Conservation (phyloP, 1,284 basidiomycete genomes). For the Cutaneotrichosporon spelunceum region DNA sequence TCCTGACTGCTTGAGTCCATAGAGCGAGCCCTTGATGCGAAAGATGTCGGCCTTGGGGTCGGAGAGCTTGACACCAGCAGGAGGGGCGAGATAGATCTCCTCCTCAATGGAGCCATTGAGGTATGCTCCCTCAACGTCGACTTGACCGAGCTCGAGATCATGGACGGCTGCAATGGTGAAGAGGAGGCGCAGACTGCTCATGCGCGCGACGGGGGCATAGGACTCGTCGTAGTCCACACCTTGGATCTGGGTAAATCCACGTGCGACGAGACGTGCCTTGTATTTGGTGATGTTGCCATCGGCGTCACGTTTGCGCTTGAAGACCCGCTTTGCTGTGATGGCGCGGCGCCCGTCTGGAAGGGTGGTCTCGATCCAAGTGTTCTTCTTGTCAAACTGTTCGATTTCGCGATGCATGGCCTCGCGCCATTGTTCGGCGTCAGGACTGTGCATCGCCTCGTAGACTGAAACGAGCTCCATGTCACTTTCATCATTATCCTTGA, state of each 20-base stretch:
- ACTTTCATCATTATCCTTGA: too few species aligned
- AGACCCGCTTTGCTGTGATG: constrained; percentile 23
- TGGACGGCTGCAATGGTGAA: constrained; percentile 52
- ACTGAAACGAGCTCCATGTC: not conserved
- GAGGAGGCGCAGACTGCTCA: constrained; percentile 50
- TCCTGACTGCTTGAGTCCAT: constrained; percentile 53
- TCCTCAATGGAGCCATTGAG: constrained; percentile 54
- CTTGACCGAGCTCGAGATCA: constrained; percentile 51
- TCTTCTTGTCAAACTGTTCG: constrained; percentile 1
- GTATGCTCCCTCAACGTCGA: constrained; percentile 57
- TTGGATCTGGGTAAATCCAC: constrained; percentile 53
- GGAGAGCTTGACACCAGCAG: not conserved
- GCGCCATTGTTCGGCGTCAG: not conserved
- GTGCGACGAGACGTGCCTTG: constrained; percentile 54
- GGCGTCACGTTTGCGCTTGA: constrained; percentile 48
- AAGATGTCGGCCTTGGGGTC: not conserved
- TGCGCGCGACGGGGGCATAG: constrained; percentile 52
- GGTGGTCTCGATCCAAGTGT: not conserved
- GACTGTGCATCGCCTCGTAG: not conserved
- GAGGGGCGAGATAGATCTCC: constrained; percentile 46
- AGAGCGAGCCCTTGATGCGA: constrained; percentile 47
- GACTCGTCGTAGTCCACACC: constrained; percentile 55
- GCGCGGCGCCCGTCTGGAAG: constrained; percentile 5
- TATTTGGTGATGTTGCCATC: constrained; percentile 37
- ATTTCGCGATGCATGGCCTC: constrained; percentile 5